phyloP scores from a whole-genome alignment of 306 rosid species.

The Sophora flavescens region DNA sequence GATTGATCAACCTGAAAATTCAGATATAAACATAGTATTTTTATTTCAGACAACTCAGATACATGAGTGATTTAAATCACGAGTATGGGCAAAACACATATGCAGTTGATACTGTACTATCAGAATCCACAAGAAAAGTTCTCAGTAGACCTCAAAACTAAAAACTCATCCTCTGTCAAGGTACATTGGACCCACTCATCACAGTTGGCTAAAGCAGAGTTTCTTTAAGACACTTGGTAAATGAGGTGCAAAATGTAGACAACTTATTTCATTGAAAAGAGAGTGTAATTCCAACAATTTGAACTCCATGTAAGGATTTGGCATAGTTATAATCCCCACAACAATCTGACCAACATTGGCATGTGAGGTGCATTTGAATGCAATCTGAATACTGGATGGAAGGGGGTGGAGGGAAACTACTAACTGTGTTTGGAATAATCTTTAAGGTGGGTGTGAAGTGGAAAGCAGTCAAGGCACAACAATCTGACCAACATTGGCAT shows the following conservation, averaged over 20 bases:
- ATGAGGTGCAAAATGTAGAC: constrained; percentile 1
- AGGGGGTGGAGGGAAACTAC: background rate
- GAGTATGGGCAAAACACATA: background rate
- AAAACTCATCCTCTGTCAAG: background rate
- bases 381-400: constrained; percentile 4
- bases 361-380: constrained; percentile 26
- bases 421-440: constrained; percentile 3
- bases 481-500: no score
- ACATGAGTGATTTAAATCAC: constrained; percentile 11
- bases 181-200: background rate
- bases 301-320: background rate
- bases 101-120: constrained; percentile 21
- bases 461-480: constrained; percentile 21
- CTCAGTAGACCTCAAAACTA: constrained; percentile 3
- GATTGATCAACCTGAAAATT: constrained; percentile 87
- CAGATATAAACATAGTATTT: background rate
- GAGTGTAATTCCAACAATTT: background rate
- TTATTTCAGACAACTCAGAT: constrained; percentile 6
- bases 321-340: background rate
- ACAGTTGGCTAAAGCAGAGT: background rate
- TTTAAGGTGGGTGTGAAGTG: background rate
- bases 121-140: background rate
- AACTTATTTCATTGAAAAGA: constrained; percentile 15
- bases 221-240: background rate
- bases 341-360: constrained; percentile 13